Evolutionary conservation across 331 rosid genomes (phyloP).

Genomic region (Ulmus americana): DNA sequence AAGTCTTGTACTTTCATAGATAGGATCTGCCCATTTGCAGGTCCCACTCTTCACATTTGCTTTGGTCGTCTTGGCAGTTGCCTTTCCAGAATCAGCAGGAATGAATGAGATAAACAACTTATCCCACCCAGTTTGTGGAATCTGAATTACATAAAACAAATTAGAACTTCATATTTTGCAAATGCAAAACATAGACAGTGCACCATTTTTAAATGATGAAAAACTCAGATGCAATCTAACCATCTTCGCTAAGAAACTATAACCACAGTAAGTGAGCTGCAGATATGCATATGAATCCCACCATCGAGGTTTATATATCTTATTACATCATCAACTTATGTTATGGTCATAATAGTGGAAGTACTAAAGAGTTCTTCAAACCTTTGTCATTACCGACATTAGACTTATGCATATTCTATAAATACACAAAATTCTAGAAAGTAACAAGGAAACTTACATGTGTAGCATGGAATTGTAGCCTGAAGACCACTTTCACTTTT

Average conservation of each 20-base stretch:
- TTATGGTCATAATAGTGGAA: too few relatives aligned
- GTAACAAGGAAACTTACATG: slow-evolving; percentile 60
- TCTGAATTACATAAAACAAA: slow-evolving; percentile 44
- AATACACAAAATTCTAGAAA: slow-evolving; percentile 2
- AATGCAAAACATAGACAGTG: slow-evolving; percentile 10
- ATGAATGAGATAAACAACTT: slow-evolving; percentile 76
- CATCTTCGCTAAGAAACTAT: neutral
- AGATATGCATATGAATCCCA: too few relatives aligned
- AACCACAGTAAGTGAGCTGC: neutral
- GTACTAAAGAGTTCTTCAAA: neutral
- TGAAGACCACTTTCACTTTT: slow-evolving; percentile 95
- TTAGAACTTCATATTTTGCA: slow-evolving; percentile 26
- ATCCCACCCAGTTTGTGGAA: slow-evolving; percentile 98
- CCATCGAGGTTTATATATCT: too few relatives aligned
- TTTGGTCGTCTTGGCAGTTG: slow-evolving; percentile 83
- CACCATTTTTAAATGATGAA: slow-evolving; percentile 4
- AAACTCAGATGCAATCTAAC: neutral
- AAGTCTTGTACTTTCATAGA: slow-evolving; percentile 93
- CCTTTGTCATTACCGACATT: neutral
- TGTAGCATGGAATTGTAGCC: slow-evolving; percentile 92
- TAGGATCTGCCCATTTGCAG: slow-evolving; percentile 98
- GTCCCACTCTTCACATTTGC: slow-evolving; percentile 96
- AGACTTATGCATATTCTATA: neutral
- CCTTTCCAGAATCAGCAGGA: slow-evolving; percentile 86
- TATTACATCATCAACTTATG: too few relatives aligned